Evolutionary conservation across 768 basidiomycete species (phyloP).

Genomic region (Pleurotus ostreatus): DNA sequence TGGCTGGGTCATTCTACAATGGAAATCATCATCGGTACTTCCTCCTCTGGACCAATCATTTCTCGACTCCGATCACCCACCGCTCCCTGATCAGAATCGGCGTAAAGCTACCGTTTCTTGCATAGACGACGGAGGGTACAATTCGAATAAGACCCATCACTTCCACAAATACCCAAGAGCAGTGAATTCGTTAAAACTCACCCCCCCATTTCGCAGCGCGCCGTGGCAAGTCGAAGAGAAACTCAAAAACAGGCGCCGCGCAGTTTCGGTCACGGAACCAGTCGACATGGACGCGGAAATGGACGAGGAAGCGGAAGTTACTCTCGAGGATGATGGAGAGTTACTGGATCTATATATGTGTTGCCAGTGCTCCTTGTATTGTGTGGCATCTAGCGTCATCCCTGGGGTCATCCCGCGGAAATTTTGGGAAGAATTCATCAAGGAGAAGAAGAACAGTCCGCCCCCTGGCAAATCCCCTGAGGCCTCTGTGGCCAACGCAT

Average conservation of each 20-base stretch:
- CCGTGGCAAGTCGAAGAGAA: conserved; percentile 55
- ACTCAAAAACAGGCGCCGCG: conserved; percentile 50
- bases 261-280: conserved; percentile 30
- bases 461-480: conserved; percentile 49
- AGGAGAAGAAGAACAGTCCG: conserved; percentile 61
- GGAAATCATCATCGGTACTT: conserved; percentile 58
- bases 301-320: conserved; percentile 21
- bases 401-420: conserved; percentile 69
- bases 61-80: conserved; percentile 29
- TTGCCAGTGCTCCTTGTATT: conserved; percentile 78
- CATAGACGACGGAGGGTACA: conserved; percentile 41
- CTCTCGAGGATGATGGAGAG: conserved; percentile 43
- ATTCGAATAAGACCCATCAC: conserved; percentile 69
- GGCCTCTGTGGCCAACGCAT: conserved; percentile 47
- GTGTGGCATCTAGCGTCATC: conserved; percentile 64
- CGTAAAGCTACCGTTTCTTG: conserved; percentile 50
- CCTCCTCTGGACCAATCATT: conserved; percentile 62
- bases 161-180: conserved; percentile 74
- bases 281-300: conserved; percentile 38
- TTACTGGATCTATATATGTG: conserved; percentile 78
- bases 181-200: conserved; percentile 65
- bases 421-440: conserved; percentile 57
- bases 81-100: conserved; percentile 53
- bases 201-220: conserved; percentile 53
- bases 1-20: conserved; percentile 74